Conservation (phyloP, 106 monocot genomes). For the Platanthera guangdongensis region DNA sequence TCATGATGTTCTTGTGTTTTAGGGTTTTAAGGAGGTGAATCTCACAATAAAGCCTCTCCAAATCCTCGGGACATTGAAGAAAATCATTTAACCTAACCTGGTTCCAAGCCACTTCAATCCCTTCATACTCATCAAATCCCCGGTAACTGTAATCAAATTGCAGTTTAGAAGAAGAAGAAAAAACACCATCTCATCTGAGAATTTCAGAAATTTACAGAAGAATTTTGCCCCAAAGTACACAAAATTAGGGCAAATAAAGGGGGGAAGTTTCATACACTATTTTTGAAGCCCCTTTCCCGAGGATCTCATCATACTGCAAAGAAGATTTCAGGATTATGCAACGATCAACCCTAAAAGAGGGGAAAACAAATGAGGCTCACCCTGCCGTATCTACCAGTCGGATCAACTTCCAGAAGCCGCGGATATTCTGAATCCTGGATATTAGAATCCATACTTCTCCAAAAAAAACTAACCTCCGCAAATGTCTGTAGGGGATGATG, state of each 20-base stretch:
- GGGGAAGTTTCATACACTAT: constrained; percentile 38
- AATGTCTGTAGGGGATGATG: not conserved
- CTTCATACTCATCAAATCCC: constrained; percentile 42
- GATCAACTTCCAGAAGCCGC: constrained; percentile 63
- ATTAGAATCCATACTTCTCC: constrained; percentile 20
- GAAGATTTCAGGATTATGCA: not conserved
- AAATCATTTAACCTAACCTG: constrained; percentile 32
- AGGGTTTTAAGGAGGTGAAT: constrained; percentile 37
- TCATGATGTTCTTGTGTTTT: constrained; percentile 45
- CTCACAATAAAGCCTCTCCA: constrained; percentile 32
- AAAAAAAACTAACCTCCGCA: not conserved
- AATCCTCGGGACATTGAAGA: constrained; percentile 19
- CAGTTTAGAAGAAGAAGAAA: not conserved
- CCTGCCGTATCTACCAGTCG: constrained; percentile 70
- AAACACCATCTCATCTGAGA: not conserved
- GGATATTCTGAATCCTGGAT: constrained; percentile 15
- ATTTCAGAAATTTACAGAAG: not conserved
- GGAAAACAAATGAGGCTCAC: constrained; percentile 15
- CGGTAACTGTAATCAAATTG: constrained; percentile 22
- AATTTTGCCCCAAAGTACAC: not conserved
- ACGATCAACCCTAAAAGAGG: not conserved
- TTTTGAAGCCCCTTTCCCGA: constrained; percentile 69
- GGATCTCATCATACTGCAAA: constrained; percentile 68
- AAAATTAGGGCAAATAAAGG: not conserved
- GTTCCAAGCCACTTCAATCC: constrained; percentile 52